A percentile compares a stretch with the other conserved stretches of the same genome.
Evolutionary conservation across 2,329 filamentous ascomycete species (phyloP).

Genomic region (Juglanconis sp.): DNA sequence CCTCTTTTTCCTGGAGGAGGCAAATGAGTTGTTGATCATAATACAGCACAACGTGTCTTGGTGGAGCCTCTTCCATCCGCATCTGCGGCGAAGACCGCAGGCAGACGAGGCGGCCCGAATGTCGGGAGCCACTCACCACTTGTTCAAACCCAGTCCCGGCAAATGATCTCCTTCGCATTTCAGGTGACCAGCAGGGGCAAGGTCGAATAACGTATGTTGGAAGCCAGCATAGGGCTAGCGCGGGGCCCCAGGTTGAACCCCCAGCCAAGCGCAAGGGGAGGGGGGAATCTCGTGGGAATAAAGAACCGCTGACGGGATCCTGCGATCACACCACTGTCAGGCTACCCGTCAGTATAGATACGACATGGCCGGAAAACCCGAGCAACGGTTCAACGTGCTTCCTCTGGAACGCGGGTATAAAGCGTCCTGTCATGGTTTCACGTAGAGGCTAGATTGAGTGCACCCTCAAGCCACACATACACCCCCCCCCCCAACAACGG

Average conservation of each 20-base stretch:
- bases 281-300: background rate
- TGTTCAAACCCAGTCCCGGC: background rate
- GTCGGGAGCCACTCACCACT: no score
- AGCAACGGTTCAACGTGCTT: no score
- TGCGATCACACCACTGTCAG: slow-evolving; percentile 15
- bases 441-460: background rate
- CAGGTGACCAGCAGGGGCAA: background rate
- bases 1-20: no score
- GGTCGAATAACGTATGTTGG: slow-evolving; percentile 9
- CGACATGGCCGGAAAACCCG: background rate
- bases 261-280: background rate
- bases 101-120: no score
- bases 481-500: no score
- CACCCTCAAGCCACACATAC: no score
- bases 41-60: no score
- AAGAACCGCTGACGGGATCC: slow-evolving; percentile 12
- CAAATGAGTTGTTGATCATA: no score
- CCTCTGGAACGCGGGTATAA: slow-evolving; percentile 1
- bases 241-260: background rate
- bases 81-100: no score
- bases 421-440: background rate
- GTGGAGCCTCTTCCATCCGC: no score
- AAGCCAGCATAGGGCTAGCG: slow-evolving; percentile 3
- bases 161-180: slow-evolving; percentile 3
- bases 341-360: slow-evolving; percentile 1